Conservation (phyloP, 2,329 filamentous ascomycete species). For the Metarhizium robertsii region DNA sequence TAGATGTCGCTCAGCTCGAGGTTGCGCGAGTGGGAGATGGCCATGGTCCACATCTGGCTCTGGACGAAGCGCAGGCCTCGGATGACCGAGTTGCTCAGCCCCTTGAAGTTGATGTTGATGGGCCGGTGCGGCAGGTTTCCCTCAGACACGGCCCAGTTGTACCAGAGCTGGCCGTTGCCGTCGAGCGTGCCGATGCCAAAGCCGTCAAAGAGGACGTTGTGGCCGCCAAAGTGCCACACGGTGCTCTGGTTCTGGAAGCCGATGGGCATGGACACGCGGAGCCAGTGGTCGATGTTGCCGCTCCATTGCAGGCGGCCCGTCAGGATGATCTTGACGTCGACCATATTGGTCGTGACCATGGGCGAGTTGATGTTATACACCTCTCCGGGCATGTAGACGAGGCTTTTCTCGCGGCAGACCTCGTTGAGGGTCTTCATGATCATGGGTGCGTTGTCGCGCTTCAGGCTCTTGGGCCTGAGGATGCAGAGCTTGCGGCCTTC, state of each 20-base stretch:
- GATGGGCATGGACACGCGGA: conserved; percentile 37
- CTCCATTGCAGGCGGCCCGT: conserved; percentile 29
- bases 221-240: conserved; percentile 45
- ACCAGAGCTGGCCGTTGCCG: conserved; percentile 53
- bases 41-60: conserved; percentile 53
- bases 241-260: conserved; percentile 47
- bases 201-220: conserved; percentile 38
- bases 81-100: conserved; percentile 37
- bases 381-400: conserved; percentile 23
- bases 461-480: conserved; percentile 15
- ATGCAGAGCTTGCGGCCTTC: conserved; percentile 19
- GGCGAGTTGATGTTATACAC: conserved; percentile 24
- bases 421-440: conserved; percentile 23
- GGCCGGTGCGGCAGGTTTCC: conserved; percentile 40
- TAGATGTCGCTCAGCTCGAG: conserved; percentile 40
- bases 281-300: conserved; percentile 41
- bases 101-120: conserved; percentile 37
- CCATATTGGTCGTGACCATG: conserved; percentile 24
- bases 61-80: conserved; percentile 41
- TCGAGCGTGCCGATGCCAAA: conserved; percentile 43
- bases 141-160: conserved; percentile 35
- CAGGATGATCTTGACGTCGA: conserved; percentile 34
- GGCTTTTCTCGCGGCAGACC: conserved; percentile 17
- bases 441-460: conserved; percentile 20
- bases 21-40: conserved; percentile 37